A percentile compares a stretch with the other conserved stretches of the same genome.
Conservation (phyloP, 139 green algal genomes). For the Deuterostichococcus epilithicus region DNA sequence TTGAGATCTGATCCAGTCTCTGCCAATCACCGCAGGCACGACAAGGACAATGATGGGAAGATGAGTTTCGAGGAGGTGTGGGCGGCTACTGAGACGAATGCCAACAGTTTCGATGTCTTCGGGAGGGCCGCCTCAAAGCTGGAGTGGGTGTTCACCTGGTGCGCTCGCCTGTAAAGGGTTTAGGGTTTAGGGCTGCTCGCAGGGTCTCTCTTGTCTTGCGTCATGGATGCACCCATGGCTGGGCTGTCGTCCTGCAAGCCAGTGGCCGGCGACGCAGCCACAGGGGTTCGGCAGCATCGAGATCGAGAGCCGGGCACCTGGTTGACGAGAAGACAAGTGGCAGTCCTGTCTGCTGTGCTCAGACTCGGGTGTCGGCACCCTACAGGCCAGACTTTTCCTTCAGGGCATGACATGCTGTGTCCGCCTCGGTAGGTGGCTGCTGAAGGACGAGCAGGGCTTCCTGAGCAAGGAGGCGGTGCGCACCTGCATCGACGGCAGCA, state of each 20-base stretch:
- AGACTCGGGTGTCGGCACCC: too few relatives aligned
- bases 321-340: too few relatives aligned
- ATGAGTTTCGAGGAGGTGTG: slow-evolving; percentile 52
- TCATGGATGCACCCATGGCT: neutral
- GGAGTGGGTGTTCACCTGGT: slow-evolving; percentile 36
- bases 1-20: slow-evolving; percentile 33
- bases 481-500: neutral
- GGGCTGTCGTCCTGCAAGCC: neutral
- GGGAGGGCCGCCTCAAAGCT: slow-evolving; percentile 42
- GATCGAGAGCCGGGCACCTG: too few relatives aligned
- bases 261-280: too few relatives aligned
- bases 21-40: slow-evolving; percentile 37
- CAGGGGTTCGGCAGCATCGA: too few relatives aligned
- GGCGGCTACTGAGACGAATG: slow-evolving; percentile 39
- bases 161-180: slow-evolving; percentile 33
- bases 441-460: slow-evolving; percentile 21
- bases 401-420: neutral
- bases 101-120: slow-evolving; percentile 51
- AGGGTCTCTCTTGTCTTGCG: neutral
- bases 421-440: neutral
- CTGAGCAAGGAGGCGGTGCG: slow-evolving; percentile 47
- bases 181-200: neutral
- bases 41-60: slow-evolving; percentile 49
- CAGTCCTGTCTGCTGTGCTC: too few relatives aligned
- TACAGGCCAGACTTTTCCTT: neutral